Percentiles rank a stretch among this genome's conserved stretches.
Evolutionary conservation across 2,329 filamentous ascomycete genomes (phyloP).

Genomic region (Colletotrichum filicis): DNA sequence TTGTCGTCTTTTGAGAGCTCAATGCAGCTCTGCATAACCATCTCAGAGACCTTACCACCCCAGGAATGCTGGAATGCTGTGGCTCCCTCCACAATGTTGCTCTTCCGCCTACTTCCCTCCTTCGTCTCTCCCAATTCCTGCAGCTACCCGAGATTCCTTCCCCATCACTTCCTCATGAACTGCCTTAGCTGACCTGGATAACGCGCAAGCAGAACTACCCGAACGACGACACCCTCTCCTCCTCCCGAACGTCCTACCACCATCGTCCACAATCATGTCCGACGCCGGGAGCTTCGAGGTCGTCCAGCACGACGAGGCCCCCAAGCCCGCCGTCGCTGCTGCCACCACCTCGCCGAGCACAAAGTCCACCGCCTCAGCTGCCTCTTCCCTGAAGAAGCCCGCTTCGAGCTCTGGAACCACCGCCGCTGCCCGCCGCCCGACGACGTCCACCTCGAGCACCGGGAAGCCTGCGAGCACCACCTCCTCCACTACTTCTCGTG

Average conservation of each 20-base stretch:
- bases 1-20: slow-evolving; percentile 7
- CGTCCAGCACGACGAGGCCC: slow-evolving; percentile 54
- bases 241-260: slow-evolving; percentile 11
- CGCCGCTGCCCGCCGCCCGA: slow-evolving; percentile 48
- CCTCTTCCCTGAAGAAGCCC: slow-evolving; percentile 49
- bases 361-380: slow-evolving; percentile 41
- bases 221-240: slow-evolving; percentile 12
- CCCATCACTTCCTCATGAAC: not conserved
- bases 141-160: slow-evolving; percentile 15
- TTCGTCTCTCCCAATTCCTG: slow-evolving; percentile 18
- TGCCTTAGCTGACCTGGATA: slow-evolving; percentile 17
- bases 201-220: slow-evolving; percentile 14
- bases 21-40: slow-evolving; percentile 11
- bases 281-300: slow-evolving; percentile 59
- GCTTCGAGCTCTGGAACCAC: slow-evolving; percentile 38
- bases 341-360: slow-evolving; percentile 47
- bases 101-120: not conserved
- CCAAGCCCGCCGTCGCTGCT: slow-evolving; percentile 39
- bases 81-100: not conserved
- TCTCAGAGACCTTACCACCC: not conserved
- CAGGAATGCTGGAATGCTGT: slow-evolving; percentile 23
- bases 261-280: slow-evolving; percentile 51
- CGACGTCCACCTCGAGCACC: slow-evolving; percentile 44
- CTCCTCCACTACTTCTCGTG: slow-evolving; percentile 46
- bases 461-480: slow-evolving; percentile 44